phyloP scores from a whole-genome alignment of 805 yeast genomes.

The Cyberlindnera veronae region DNA sequence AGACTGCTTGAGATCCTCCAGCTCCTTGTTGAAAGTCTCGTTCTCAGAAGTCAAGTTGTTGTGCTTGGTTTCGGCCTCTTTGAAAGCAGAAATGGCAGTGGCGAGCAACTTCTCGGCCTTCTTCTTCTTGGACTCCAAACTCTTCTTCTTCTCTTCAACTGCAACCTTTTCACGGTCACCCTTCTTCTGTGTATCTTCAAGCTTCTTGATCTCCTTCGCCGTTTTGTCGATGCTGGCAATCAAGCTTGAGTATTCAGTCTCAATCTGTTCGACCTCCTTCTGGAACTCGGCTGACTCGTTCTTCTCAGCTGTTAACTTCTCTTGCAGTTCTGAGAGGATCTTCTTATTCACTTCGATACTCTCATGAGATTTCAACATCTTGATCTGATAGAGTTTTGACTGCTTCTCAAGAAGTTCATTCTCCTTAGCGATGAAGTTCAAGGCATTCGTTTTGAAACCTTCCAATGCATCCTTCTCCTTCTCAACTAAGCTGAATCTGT shows the following conservation, averaged over 20 bases:
- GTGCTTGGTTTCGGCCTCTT: conserved; percentile 45
- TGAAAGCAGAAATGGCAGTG: conserved; percentile 42
- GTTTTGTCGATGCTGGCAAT: conserved; percentile 23
- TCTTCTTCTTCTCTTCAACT: conserved; percentile 73
- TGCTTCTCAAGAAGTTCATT: conserved; percentile 51
- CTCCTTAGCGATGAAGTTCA: conserved; percentile 61
- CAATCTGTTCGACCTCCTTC: conserved; percentile 34
- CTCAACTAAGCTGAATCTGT: conserved; percentile 74
- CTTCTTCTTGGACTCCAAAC: conserved; percentile 51
- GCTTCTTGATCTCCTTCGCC: conserved; percentile 27
- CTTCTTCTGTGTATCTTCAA: conserved; percentile 37
- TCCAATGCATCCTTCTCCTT: conserved; percentile 68
- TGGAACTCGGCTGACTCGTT: conserved; percentile 38
- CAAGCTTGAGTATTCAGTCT: conserved; percentile 28
- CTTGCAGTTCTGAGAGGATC: conserved; percentile 38
- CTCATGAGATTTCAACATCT: conserved; percentile 38
- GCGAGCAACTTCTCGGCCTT: conserved; percentile 55
- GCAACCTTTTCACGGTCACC: conserved; percentile 61
- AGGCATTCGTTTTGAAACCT: conserved; percentile 60
- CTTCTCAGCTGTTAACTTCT: conserved; percentile 41
- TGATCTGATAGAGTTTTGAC: conserved; percentile 54
- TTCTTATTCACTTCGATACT: conserved; percentile 37
- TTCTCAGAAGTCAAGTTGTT: conserved; percentile 43
- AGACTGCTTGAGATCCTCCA: conserved; percentile 40
- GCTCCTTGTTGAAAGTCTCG: conserved; percentile 40